These are phyloP conservation scores for Lichtheimia hyalospora DNA, from an alignment of 371 early-diverging fungal genomes.

Conservation along the genomic window DNA sequence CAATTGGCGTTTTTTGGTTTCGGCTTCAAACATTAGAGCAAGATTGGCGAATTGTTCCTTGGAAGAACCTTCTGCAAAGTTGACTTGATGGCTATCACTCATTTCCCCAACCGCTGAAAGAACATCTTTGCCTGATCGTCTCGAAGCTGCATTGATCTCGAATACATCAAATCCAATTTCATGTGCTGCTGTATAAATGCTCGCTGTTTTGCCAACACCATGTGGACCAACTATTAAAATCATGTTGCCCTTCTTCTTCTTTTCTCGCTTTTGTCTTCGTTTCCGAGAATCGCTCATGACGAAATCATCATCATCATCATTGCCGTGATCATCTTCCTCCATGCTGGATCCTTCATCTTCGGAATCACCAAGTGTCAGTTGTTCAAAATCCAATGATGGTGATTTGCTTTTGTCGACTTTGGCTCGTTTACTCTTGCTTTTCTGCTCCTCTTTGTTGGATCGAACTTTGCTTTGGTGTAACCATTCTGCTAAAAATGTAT, in stretches of 20 bases:
- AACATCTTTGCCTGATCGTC: constrained; percentile 73
- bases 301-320: constrained; percentile 6
- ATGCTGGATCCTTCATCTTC: constrained; percentile 1
- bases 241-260: constrained; percentile 35
- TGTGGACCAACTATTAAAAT: constrained; percentile 66
- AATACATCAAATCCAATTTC: constrained; percentile 71
- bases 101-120: constrained; percentile 64
- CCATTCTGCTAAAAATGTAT: constrained; percentile 24
- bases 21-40: constrained; percentile 12
- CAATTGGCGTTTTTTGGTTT: constrained; percentile 9
- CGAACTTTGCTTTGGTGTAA: constrained; percentile 22
- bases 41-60: background rate
- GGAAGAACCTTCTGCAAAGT: constrained; percentile 2
- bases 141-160: constrained; percentile 69
- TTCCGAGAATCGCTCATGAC: background rate
- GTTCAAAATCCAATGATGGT: too few species aligned
- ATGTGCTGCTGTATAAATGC: constrained; percentile 71
- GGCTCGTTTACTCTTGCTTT: too few species aligned
- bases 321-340: constrained; percentile 5
- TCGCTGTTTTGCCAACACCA: constrained; percentile 76
- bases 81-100: constrained; percentile 66
- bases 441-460: background rate
- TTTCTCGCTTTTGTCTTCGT: constrained; percentile 1
- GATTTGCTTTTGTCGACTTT: too few species aligned
- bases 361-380: background rate